Base-by-base conservation (phyloP, 1,284 basidiomycete genomes). In the Trichosporon coremiiforme region DNA sequence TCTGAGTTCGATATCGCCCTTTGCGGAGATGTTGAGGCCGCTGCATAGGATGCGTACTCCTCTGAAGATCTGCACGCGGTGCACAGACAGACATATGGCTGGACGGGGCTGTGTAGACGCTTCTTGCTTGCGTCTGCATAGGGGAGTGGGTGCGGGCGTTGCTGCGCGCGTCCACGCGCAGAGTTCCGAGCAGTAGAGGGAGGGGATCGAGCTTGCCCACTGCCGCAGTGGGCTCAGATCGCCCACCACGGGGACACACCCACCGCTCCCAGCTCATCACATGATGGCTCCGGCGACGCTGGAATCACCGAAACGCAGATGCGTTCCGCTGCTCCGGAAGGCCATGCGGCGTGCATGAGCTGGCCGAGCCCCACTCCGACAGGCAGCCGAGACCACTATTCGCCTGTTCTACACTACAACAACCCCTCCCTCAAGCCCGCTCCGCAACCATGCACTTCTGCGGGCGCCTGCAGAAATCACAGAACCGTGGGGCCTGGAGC, bases 41-140 rank as follows among this genome's bases (percentile, higher is more conserved):
- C n/a, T 12, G 2, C 5, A 12, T 20, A 20, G 50, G 22, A 20
- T 53, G 50, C 50, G 50, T 53, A 53, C 50, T 53, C n/a, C 50
- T 22, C 20, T n/a, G 22, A 53, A 20, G 50, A 53, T 53, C 50
- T 53, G 50, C 50, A 53, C 22, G 50, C 50, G 50, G 50, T 53
- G 50, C 50, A 22, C 15, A 10, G 9, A 17, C 22, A 10, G 9
- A 17, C 50, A 53, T 53, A 53, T 53, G 50, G 50, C 50, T 53
- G 50, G 12, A 53, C 20, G 50, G 50, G 50, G 50, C 50, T 25
- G n/a, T 53, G 50, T 25, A 53, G 17, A n/a, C 25, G 25, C 25
- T 25, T 25, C 25, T 25, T 38, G 36, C 41, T 45, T 45, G 41
- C 41, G 41, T 53, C 50, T 53, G 20, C 22, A 25, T 2, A 25